These are phyloP conservation scores for Peltaster fructicola DNA, from an alignment of 2,329 filamentous ascomycete genomes.

Conservation along the genomic window DNA sequence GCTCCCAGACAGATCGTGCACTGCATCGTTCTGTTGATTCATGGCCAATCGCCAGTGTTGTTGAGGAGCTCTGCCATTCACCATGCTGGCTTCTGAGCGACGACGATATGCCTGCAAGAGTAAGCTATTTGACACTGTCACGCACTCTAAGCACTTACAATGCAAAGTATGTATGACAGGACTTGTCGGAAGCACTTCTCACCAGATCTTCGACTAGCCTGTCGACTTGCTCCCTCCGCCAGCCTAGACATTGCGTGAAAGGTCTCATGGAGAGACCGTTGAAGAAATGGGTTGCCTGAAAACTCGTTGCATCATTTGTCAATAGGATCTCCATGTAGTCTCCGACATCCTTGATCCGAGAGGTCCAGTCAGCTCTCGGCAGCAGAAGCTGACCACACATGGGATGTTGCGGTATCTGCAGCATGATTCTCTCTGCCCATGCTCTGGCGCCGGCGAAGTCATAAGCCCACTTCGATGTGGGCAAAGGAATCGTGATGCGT, in stretches of 20 bases:
- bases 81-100: constrained; percentile 1
- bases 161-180: background rate
- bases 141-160: background rate
- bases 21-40: background rate
- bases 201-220: constrained; percentile 44
- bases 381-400: too few species aligned
- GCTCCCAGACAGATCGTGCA: background rate
- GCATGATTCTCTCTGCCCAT: background rate
- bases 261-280: constrained; percentile 14
- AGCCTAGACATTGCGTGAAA: constrained; percentile 47
- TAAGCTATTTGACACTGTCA: background rate
- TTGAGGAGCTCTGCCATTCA: constrained; percentile 1
- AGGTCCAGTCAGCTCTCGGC: too few species aligned
- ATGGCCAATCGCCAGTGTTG: background rate
- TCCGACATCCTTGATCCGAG: constrained; percentile 7
- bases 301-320: background rate
- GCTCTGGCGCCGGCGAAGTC: background rate
- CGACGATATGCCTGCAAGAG: background rate
- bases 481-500: constrained; percentile 47
- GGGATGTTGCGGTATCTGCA: too few species aligned
- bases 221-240: constrained; percentile 41
- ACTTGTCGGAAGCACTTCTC: background rate
- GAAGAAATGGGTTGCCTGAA: constrained; percentile 5
- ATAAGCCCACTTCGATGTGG: constrained; percentile 33
- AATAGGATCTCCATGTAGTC: constrained; percentile 4